phyloP scores from a whole-genome alignment of 441 rosid species.

The Euphorbia schlechtendalii region DNA sequence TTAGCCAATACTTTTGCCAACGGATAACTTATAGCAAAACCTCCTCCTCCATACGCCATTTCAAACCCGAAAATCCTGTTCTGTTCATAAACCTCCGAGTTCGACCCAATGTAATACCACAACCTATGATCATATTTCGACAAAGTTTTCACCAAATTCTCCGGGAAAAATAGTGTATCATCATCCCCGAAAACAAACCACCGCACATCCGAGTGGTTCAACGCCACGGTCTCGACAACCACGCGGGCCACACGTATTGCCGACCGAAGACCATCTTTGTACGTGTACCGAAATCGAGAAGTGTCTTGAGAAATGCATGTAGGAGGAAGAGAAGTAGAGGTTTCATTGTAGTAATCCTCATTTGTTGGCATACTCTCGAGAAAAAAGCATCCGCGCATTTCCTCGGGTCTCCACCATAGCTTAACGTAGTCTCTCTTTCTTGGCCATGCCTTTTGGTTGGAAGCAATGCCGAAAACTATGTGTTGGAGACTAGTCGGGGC shows the following conservation, averaged over 20 bases:
- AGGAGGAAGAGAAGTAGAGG: conserved; percentile 43
- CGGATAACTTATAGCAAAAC: conserved; percentile 74
- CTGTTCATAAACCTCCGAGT: conserved; percentile 64
- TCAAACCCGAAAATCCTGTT: conserved; percentile 54
- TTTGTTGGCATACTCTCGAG: conserved; percentile 37
- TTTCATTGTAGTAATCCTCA: conserved; percentile 17
- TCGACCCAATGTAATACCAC: conserved; percentile 82
- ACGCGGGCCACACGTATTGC: conserved; percentile 78
- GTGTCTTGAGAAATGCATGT: conserved; percentile 66
- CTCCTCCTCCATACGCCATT: conserved; percentile 88
- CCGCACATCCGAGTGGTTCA: conserved; percentile 47
- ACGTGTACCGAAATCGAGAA: conserved; percentile 64
- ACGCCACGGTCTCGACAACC: conserved; percentile 56
- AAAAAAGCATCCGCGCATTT: conserved; percentile 85
- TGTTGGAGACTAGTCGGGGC: conserved; percentile 40
- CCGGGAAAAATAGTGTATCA: conserved; percentile 71
- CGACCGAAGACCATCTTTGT: conserved; percentile 46
- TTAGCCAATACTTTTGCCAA: conserved; percentile 73
- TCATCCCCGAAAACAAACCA: conserved; percentile 97
- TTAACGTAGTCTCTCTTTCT: conserved; percentile 49
- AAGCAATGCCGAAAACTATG: conserved; percentile 68
- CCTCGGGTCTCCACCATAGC: conserved; percentile 68
- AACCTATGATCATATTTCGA: conserved; percentile 73
- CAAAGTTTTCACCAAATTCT: conserved; percentile 67
- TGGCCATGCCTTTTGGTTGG: conserved; percentile 53